phyloP scores from a whole-genome alignment of 768 basidiomycete genomes.

The Cystofilobasidium ferigula region DNA sequence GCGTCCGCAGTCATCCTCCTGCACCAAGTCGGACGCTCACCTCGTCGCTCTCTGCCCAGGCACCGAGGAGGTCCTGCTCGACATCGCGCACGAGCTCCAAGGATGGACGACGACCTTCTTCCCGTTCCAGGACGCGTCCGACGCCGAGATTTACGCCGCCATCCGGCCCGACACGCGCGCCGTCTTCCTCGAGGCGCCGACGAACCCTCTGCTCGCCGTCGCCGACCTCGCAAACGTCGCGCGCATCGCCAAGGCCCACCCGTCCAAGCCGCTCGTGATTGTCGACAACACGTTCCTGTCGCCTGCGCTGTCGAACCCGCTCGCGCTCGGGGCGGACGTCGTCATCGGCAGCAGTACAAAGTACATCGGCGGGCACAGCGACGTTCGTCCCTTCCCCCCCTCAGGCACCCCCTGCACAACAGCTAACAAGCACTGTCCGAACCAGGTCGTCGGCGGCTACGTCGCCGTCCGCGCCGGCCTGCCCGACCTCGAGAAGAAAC shows the following conservation, averaged over 20 bases:
- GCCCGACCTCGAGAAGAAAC: constrained; percentile 48
- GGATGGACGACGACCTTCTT: constrained; percentile 64
- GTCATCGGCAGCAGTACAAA: constrained; percentile 66
- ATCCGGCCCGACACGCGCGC: constrained; percentile 74
- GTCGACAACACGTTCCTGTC: constrained; percentile 94
- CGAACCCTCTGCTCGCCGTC: constrained; percentile 83
- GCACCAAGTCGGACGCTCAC: not conserved
- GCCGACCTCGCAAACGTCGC: constrained; percentile 68
- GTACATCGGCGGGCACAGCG: constrained; percentile 74
- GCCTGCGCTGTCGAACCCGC: constrained; percentile 77
- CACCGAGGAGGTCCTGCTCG: constrained; percentile 48
- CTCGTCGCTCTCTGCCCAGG: not conserved
- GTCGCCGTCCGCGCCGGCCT: constrained; percentile 46
- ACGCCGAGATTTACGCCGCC: constrained; percentile 54
- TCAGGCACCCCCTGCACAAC: constrained; percentile 39
- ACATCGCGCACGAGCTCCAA: constrained; percentile 55
- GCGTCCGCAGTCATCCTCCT: too few species aligned
- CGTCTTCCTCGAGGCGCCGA: constrained; percentile 88
- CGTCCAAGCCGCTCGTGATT: constrained; percentile 56
- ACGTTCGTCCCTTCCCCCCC: not conserved
- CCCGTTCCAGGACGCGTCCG: constrained; percentile 60
- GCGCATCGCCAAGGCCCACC: constrained; percentile 51
- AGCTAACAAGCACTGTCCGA: too few species aligned
- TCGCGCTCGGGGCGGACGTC: constrained; percentile 61
- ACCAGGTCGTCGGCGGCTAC: constrained; percentile 86